A percentile compares a stretch with the other conserved stretches of the same genome.
Conservation (phyloP, 345 rosid genomes). For the Pistacia atlantica region DNA sequence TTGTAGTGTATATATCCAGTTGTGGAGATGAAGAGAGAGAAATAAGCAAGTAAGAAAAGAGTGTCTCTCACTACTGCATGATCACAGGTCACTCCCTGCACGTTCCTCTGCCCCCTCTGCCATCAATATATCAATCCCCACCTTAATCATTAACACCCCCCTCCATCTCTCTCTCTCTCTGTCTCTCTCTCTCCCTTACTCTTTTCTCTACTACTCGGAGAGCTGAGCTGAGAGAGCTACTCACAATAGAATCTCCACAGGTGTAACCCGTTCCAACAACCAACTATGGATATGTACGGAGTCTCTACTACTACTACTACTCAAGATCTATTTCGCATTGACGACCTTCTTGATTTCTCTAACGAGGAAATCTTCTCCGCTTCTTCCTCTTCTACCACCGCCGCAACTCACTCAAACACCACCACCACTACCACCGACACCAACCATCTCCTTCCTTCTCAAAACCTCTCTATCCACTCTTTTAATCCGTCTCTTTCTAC, state of each 20-base stretch:
- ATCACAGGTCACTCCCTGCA: conserved; percentile 37
- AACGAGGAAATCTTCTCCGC: conserved; percentile 41
- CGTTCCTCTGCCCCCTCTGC: conserved; percentile 33
- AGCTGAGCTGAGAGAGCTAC: neutral
- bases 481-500: conserved; percentile 40
- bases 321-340: conserved; percentile 53
- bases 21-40: neutral
- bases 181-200: neutral
- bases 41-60: neutral
- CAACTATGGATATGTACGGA: conserved; percentile 55
- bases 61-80: conserved; percentile 23
- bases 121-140: conserved; percentile 18
- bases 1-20: neutral
- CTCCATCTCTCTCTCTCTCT: conserved; percentile 8
- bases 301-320: conserved; percentile 34
- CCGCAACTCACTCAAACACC: conserved; percentile 25
- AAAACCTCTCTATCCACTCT: conserved; percentile 17
- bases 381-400: conserved; percentile 38
- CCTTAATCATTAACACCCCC: neutral
- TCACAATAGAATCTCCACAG: neutral
- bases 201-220: neutral
- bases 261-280: too few species aligned
- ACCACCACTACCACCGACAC: conserved; percentile 32
- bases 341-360: conserved; percentile 60
- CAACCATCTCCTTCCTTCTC: conserved; percentile 20